Base-by-base conservation (phyloP, 2,329 filamentous ascomycete genomes). In the Ceratocystis cubensis region DNA sequence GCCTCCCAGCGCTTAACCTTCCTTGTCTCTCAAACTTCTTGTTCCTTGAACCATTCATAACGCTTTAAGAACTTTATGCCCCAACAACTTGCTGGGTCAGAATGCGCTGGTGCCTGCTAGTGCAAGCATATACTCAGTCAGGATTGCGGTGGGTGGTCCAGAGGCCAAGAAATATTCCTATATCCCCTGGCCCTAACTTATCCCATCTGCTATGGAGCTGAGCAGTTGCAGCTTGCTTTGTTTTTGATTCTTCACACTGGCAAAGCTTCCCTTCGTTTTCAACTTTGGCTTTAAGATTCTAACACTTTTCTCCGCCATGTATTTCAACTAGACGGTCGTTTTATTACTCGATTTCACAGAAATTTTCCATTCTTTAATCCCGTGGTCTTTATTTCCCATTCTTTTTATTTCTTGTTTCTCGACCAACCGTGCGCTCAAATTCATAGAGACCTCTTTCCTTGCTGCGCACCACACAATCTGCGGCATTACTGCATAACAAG, bases 111-210 rank as follows among this genome's bases (percentile, higher is more conserved):
- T 37, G 53, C 53, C 53, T 33, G 53, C 28, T 59, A 59, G 53
- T 30, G 22, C 53, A 59, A 59, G 53, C 28, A 59, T 37, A 59
- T 30, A 59, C 53, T 59, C 13, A 37, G 28, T n/a, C 53, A 59
- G 53, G 53, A 59, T 59, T 59, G 53, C n/a, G n/a, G 25, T 59
- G n/a, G n/a, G 25, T 59, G n/a, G 53, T 59, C 28, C 6, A 59
- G 53, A 59, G 28, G 53, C 53, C 53, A 59, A 59, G 53, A 37
- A 37, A 59, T 59, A 33, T 45, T 62, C 33, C 33, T 25, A 61
- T 46, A 25, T 25, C 61, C 50, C 61, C 61, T 48, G 4, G 48
- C 56, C 61, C 37, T 41, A 64, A 37, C 28, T 59, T 8, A 59
- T 33, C 33, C 53, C 28, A 25, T 28, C 4, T 59, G 15, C 17